phyloP scores from a whole-genome alignment of 1,139 yeast species.

The Sugiyamaella grinbergsii region DNA sequence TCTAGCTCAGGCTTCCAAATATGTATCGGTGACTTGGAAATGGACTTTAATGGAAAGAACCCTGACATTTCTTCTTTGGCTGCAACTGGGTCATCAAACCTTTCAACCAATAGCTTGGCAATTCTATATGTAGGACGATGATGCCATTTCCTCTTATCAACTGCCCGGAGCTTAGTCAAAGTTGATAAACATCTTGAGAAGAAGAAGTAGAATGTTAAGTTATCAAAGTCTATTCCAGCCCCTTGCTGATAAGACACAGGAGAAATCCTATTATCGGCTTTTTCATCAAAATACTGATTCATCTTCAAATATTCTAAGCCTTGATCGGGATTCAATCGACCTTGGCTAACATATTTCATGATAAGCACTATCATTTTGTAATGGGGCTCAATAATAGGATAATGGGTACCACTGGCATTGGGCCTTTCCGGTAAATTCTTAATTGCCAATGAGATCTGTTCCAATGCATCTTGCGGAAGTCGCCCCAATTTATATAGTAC shows the following conservation, averaged over 20 bases:
- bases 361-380: conserved; percentile 61
- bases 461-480: conserved; percentile 34
- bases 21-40: conserved; percentile 68
- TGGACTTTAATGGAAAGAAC: conserved; percentile 64
- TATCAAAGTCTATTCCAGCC: conserved; percentile 3
- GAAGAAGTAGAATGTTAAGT: conserved; percentile 27
- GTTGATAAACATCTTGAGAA: conserved; percentile 43
- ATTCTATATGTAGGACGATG: conserved; percentile 79
- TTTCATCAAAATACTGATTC: conserved; percentile 29
- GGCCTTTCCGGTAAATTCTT: conserved; percentile 44
- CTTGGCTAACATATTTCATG: conserved; percentile 56
- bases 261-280: conserved; percentile 6
- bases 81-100: conserved; percentile 51
- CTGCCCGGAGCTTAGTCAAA: conserved; percentile 47
- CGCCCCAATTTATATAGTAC: conserved; percentile 52
- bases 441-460: conserved; percentile 33
- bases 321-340: conserved; percentile 41
- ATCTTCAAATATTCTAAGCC: conserved; percentile 48
- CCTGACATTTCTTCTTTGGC: conserved; percentile 68
- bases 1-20: conserved; percentile 95
- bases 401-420: conserved; percentile 44
- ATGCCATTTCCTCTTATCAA: conserved; percentile 89
- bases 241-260: neutral
- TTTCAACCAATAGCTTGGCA: conserved; percentile 63
- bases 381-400: conserved; percentile 66